Conservation (phyloP, 2,329 filamentous ascomycete genomes). For the Monilinia laxa region DNA sequence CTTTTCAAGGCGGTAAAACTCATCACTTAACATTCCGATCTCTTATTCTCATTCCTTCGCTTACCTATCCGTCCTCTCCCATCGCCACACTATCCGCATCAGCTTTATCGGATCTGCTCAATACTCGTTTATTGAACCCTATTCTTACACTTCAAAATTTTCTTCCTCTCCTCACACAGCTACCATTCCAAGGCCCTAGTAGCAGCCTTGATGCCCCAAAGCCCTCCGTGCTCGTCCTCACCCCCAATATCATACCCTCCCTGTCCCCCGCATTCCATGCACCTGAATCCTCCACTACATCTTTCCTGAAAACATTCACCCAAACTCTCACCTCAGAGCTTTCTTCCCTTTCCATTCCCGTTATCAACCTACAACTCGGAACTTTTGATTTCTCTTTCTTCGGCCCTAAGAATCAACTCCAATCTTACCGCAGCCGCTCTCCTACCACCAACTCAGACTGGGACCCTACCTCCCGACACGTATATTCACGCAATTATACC, state of each 20-base stretch:
- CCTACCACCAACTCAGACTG: slow-evolving; percentile 44
- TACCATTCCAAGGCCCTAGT: slow-evolving; percentile 44
- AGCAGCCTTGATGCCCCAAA: slow-evolving; percentile 44
- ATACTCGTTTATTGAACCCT: slow-evolving; percentile 86
- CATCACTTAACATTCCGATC: slow-evolving; percentile 76
- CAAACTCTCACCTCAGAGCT: slow-evolving; percentile 79
- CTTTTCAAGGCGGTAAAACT: slow-evolving; percentile 71
- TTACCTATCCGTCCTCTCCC: slow-evolving; percentile 76
- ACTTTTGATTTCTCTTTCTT: slow-evolving; percentile 81
- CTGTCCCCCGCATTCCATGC: slow-evolving; percentile 79
- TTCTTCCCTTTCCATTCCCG: slow-evolving; percentile 69
- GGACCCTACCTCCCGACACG: slow-evolving; percentile 58
- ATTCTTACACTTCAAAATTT: slow-evolving; percentile 88
- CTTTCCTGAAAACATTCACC: slow-evolving; percentile 83
- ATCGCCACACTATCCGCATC: slow-evolving; percentile 83
- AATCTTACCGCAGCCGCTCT: slow-evolving; percentile 44
- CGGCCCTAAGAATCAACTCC: slow-evolving; percentile 47
- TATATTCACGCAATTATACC: slow-evolving; percentile 64
- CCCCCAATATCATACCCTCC: slow-evolving; percentile 76
- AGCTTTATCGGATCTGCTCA: slow-evolving; percentile 84
- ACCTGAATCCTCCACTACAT: slow-evolving; percentile 81
- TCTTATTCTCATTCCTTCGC: slow-evolving; percentile 78
- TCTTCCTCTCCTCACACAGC: slow-evolving; percentile 70
- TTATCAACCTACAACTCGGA: slow-evolving; percentile 86
- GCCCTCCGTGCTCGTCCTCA: slow-evolving; percentile 73